These are phyloP conservation scores for Syzygium grande DNA, from an alignment of 345 rosid genomes.

Conservation along the genomic window DNA sequence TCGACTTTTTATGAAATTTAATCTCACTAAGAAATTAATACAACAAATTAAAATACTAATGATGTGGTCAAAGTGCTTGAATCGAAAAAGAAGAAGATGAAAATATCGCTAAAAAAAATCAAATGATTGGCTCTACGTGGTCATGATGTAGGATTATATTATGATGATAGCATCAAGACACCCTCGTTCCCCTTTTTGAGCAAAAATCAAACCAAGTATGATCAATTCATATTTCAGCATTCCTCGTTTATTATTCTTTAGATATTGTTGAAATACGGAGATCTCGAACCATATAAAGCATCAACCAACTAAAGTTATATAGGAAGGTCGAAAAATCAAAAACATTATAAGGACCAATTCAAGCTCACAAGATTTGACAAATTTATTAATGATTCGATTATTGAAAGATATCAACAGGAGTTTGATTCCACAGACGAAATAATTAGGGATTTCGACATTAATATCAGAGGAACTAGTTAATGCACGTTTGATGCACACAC, in stretches of 20 bases:
- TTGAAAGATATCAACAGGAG: neutral
- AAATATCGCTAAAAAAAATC: neutral
- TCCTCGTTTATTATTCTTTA: neutral
- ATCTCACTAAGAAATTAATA: neutral
- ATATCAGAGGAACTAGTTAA: neutral
- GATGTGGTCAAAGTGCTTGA: neutral
- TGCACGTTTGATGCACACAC: neutral
- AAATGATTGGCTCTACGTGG: neutral
- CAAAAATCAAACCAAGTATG: neutral
- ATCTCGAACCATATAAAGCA: neutral
- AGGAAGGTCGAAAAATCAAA: neutral
- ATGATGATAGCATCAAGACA: neutral
- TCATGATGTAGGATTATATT: neutral
- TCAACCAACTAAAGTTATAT: neutral
- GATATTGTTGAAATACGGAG: neutral
- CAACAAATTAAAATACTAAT: neutral
- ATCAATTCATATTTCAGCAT: neutral
- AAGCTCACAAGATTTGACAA: neutral
- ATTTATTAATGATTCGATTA: neutral
- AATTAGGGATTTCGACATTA: neutral
- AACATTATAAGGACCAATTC: neutral
- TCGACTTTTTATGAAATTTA: neutral
- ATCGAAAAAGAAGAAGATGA: neutral
- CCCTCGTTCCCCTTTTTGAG: neutral
- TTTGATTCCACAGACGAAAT: neutral